Percentiles rank a stretch among this genome's conserved stretches.
Evolutionary conservation across 2,329 filamentous ascomycete genomes (phyloP).

Genomic region (Sclerotinia spermophila): DNA sequence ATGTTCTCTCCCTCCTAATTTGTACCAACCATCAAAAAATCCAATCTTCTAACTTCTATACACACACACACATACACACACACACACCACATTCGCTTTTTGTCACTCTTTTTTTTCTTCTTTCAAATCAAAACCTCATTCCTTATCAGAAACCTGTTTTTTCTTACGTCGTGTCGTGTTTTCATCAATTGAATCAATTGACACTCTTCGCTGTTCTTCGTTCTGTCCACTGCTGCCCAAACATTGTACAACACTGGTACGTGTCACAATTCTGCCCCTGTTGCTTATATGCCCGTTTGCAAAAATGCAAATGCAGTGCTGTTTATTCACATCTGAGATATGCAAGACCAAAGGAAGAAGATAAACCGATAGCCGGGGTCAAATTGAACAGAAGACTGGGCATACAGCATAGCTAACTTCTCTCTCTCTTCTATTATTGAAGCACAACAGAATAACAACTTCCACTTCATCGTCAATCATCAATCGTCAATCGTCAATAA

Average conservation of each 20-base stretch:
- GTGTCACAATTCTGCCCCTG: conserved; percentile 16
- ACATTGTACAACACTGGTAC: conserved; percentile 5
- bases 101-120: conserved; percentile 5
- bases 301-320: not conserved
- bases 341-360: not conserved
- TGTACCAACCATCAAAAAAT: not conserved
- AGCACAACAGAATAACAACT: not conserved
- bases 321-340: not conserved
- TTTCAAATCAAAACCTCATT: not conserved
- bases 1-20: not conserved
- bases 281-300: conserved; percentile 5
- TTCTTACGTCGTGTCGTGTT: conserved; percentile 4
- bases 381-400: not conserved
- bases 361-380: conserved; percentile 2
- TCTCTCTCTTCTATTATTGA: conserved; percentile 4
- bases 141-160: not conserved
- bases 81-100: not conserved
- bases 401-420: conserved; percentile 8
- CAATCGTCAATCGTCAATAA: too few relatives aligned
- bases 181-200: conserved; percentile 8
- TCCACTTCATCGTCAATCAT: not conserved
- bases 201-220: not conserved
- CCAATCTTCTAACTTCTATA: not conserved
- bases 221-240: not conserved
- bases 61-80: not conserved